phyloP scores from a whole-genome alignment of 257 asterid species.

The Jacaranda copaia region DNA sequence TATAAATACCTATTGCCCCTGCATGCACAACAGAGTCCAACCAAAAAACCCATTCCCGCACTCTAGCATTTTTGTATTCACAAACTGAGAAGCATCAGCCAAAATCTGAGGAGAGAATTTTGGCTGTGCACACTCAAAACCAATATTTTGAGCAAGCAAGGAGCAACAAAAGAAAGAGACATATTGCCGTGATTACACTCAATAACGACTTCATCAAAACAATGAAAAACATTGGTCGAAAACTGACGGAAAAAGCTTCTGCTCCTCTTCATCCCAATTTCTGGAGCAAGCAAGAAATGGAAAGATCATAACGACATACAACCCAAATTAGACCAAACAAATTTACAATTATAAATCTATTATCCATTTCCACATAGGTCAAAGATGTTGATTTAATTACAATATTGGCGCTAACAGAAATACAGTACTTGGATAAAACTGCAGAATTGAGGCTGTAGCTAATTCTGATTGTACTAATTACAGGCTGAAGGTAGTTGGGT shows the following conservation, averaged over 20 bases:
- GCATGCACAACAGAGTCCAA: no score
- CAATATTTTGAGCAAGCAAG: neutral
- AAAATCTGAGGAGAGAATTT: neutral
- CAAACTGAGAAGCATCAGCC: slow-evolving; percentile 11
- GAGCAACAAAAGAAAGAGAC: neutral
- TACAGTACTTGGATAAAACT: neutral
- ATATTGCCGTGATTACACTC: neutral
- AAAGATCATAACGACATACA: neutral
- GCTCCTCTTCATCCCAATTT: neutral
- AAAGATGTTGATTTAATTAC: slow-evolving; percentile 2
- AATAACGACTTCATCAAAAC: neutral
- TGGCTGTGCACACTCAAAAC: neutral
- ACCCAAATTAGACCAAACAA: neutral
- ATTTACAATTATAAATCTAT: neutral
- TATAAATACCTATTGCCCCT: slow-evolving; percentile 19
- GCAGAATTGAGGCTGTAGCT: slow-evolving; percentile 7
- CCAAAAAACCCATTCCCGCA: slow-evolving; percentile 20
- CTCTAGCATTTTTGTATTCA: slow-evolving; percentile 14
- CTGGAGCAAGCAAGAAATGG: slow-evolving; percentile 3
- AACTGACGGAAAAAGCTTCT: neutral
- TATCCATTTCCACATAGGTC: slow-evolving; percentile 10
- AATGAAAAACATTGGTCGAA: neutral
- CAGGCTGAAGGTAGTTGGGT: neutral
- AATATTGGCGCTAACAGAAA: slow-evolving; percentile 7
- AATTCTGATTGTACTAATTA: neutral